Percentiles rank a stretch among this genome's conserved stretches.
Conservation (phyloP, 192 early-diverging fungal genomes). For the Coemansia sp. region DNA sequence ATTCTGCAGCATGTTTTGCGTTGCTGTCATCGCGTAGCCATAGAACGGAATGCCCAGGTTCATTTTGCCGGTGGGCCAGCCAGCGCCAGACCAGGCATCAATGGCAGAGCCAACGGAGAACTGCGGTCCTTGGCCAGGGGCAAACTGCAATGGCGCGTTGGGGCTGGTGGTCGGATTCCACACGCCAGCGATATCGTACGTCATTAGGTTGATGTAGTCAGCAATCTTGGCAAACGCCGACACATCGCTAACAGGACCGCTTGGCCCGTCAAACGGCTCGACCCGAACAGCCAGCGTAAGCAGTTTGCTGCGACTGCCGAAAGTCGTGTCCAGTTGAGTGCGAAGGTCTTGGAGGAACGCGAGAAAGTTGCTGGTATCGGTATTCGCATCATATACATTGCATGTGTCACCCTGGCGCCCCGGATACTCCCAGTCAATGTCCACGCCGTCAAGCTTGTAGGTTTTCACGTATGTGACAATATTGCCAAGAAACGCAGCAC, state of each 20-base stretch:
- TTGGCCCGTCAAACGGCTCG: slow-evolving; percentile 56
- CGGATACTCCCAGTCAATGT: slow-evolving; percentile 65
- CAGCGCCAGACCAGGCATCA: slow-evolving; percentile 51
- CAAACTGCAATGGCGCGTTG: slow-evolving; percentile 55
- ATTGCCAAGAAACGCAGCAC: slow-evolving; percentile 26
- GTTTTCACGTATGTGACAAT: slow-evolving; percentile 38
- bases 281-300: slow-evolving; percentile 65
- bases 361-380: slow-evolving; percentile 65
- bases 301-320: slow-evolving; percentile 45
- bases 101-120: slow-evolving; percentile 47
- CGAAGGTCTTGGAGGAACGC: slow-evolving; percentile 60
- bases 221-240: slow-evolving; percentile 58
- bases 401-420: slow-evolving; percentile 60
- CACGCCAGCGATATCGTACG: slow-evolving; percentile 58
- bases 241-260: slow-evolving; percentile 53
- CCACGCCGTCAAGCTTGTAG: slow-evolving; percentile 58
- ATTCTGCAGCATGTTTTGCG: slow-evolving; percentile 6
- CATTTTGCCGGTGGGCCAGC: slow-evolving; percentile 57
- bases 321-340: slow-evolving; percentile 48
- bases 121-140: slow-evolving; percentile 5
- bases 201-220: slow-evolving; percentile 67
- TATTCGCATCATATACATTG: slow-evolving; percentile 50
- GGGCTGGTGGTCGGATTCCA: slow-evolving; percentile 58
- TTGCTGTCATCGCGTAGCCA: slow-evolving; percentile 37
- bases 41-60: slow-evolving; percentile 61